phyloP scores from a whole-genome alignment of 2,329 filamentous ascomycete genomes.

The Clonostachys rosea region DNA sequence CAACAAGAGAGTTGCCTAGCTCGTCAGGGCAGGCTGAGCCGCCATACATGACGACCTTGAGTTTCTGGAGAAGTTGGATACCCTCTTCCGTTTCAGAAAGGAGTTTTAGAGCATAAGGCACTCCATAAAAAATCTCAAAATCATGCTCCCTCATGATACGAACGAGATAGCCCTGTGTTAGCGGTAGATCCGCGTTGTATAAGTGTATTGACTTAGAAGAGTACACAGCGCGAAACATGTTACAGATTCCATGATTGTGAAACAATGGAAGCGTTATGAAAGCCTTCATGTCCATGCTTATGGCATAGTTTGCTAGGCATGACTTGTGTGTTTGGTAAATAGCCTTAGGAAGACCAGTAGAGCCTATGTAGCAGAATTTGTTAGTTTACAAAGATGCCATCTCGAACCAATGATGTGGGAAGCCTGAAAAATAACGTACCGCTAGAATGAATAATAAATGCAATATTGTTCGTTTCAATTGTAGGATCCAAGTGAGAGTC shows the following conservation, averaged over 20 bases:
- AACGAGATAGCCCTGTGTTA: constrained; percentile 42
- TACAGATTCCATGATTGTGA: constrained; percentile 54
- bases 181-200: constrained; percentile 49
- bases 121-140: constrained; percentile 50
- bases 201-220: constrained; percentile 11
- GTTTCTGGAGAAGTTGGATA: constrained; percentile 32
- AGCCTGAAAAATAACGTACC: constrained; percentile 10
- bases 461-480: constrained; percentile 13
- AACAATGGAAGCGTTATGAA: constrained; percentile 54
- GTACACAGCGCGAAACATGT: constrained; percentile 46
- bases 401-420: too few relatives aligned
- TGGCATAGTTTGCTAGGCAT: constrained; percentile 40
- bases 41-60: constrained; percentile 49
- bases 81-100: constrained; percentile 53
- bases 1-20: constrained; percentile 45
- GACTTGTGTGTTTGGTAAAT: constrained; percentile 52
- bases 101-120: constrained; percentile 60
- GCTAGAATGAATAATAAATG: constrained; percentile 21
- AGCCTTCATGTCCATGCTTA: constrained; percentile 30
- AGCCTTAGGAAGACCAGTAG: constrained; percentile 58
- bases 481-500: constrained; percentile 3
- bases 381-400: background rate
- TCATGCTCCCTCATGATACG: background rate
- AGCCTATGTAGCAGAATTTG: constrained; percentile 30
- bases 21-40: constrained; percentile 53